phyloP scores from a whole-genome alignment of 345 rosid species.

The Ceriops zippeliana region DNA sequence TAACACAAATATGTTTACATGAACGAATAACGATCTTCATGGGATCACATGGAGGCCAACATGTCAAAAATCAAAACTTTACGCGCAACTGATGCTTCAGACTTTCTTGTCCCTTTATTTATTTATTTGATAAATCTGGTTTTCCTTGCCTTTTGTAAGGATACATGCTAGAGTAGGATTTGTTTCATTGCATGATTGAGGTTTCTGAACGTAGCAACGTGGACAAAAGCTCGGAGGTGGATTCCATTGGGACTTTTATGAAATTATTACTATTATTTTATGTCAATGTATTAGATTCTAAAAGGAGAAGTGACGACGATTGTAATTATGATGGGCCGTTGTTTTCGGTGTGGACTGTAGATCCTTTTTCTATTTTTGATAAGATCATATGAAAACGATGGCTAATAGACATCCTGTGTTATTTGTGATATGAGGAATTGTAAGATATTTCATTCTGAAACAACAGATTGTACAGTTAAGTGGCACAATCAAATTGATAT shows the following conservation, averaged over 20 bases:
- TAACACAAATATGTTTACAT: no score
- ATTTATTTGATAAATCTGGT: no score
- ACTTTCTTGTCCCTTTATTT: no score
- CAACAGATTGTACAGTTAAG: conserved; percentile 14
- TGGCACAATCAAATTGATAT: conserved; percentile 22
- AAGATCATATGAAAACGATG: conserved; percentile 4
- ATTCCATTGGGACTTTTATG: no score
- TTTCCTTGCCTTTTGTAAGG: conserved; percentile 1
- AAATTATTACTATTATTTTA: no score
- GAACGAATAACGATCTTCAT: no score
- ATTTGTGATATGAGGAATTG: conserved; percentile 9
- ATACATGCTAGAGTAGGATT: neutral
- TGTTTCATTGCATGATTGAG: neutral
- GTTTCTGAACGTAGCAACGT: neutral
- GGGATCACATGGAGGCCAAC: no score
- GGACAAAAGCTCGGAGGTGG: no score
- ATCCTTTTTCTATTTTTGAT: conserved; percentile 7
- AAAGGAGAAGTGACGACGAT: conserved; percentile 6
- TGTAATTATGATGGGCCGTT: neutral
- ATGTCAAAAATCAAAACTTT: no score
- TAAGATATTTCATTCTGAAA: neutral
- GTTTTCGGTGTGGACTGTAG: neutral
- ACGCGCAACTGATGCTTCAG: no score
- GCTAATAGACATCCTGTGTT: neutral
- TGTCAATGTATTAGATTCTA: neutral